Conservation (phyloP, 352 stramenopile genomes). For the Pythium grandisporangium region DNA sequence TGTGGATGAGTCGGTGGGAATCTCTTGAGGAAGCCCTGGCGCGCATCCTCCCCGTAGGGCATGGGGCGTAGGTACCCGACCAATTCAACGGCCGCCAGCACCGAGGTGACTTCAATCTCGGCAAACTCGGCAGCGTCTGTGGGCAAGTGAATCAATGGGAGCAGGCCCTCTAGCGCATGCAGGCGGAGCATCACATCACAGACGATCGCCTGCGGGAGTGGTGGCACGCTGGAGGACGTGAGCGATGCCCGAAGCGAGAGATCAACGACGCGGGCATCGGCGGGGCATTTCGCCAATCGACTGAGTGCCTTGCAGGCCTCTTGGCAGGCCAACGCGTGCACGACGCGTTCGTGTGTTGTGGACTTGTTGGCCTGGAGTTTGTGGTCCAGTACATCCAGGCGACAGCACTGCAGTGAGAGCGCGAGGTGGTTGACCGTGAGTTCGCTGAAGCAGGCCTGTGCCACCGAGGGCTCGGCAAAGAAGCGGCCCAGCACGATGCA, state of each 20-base stretch:
- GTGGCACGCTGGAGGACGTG: conserved; percentile 32
- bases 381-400: conserved; percentile 50
- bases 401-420: conserved; percentile 65
- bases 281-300: conserved; percentile 36
- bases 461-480: conserved; percentile 24
- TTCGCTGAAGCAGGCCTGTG: conserved; percentile 40
- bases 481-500: conserved; percentile 56
- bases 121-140: conserved; percentile 41
- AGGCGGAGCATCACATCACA: conserved; percentile 52
- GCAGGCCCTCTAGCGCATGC: conserved; percentile 62
- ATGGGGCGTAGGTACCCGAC: conserved; percentile 49
- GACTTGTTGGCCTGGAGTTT: conserved; percentile 11
- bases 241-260: conserved; percentile 29
- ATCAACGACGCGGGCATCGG: conserved; percentile 18
- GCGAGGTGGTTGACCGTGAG: conserved; percentile 50
- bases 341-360: conserved; percentile 17
- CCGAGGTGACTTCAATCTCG: conserved; percentile 24
- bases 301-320: conserved; percentile 55
- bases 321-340: conserved; percentile 39
- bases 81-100: conserved; percentile 46
- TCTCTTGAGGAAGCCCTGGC: conserved; percentile 28
- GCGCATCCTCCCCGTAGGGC: conserved; percentile 34
- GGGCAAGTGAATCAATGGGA: conserved; percentile 31
- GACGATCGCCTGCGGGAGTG: conserved; percentile 49
- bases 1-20: conserved; percentile 11